Evolutionary conservation across 805 yeast species (phyloP).

Genomic region (Saturnispora ahearnii): DNA sequence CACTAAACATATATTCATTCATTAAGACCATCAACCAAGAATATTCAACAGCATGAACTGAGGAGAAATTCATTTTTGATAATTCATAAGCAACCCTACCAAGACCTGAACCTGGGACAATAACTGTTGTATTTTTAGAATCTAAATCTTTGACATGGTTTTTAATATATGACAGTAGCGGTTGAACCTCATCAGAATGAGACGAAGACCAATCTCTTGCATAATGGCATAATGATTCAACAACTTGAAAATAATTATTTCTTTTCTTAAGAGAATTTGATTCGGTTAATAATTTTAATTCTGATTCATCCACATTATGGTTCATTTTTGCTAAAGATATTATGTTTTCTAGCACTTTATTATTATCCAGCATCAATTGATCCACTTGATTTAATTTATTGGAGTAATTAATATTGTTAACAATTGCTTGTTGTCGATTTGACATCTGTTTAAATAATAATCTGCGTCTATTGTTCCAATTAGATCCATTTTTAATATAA

Average conservation of each 20-base stretch:
- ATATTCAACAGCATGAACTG: slow-evolving; percentile 66
- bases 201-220: slow-evolving; percentile 65
- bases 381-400: slow-evolving; percentile 45
- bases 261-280: slow-evolving; percentile 11
- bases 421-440: slow-evolving; percentile 48
- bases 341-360: slow-evolving; percentile 36
- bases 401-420: slow-evolving; percentile 44
- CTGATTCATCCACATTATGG: slow-evolving; percentile 34
- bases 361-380: slow-evolving; percentile 38
- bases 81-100: slow-evolving; percentile 70
- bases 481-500: slow-evolving; percentile 33
- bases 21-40: slow-evolving; percentile 70
- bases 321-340: slow-evolving; percentile 30
- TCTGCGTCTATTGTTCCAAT: slow-evolving; percentile 38
- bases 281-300: slow-evolving; percentile 30
- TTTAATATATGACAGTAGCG: slow-evolving; percentile 44
- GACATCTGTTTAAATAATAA: slow-evolving; percentile 38
- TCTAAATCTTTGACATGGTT: slow-evolving; percentile 30
- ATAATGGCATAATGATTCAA: slow-evolving; percentile 66
- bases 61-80: slow-evolving; percentile 27
- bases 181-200: slow-evolving; percentile 42
- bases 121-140: slow-evolving; percentile 35
- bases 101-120: slow-evolving; percentile 85
- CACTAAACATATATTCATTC: slow-evolving; percentile 45
- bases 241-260: slow-evolving; percentile 36